Evolutionary conservation across 495 filamentous ascomycete genomes (phyloP).

Genomic region (Trichoderma reesei): DNA sequence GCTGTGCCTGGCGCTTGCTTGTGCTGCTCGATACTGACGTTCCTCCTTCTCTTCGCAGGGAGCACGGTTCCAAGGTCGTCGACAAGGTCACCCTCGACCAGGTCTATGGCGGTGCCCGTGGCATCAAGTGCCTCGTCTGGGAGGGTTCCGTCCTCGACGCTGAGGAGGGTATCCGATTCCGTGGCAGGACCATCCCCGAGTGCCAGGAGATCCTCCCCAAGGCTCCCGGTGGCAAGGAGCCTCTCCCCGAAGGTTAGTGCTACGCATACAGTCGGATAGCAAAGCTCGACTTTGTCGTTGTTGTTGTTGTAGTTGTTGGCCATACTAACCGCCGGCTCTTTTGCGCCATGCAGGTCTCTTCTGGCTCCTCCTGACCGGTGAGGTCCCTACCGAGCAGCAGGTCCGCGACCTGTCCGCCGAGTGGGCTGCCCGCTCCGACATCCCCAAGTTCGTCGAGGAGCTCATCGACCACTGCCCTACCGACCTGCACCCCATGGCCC

Average conservation of each 20-base stretch:
- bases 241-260: slow-evolving; percentile 75
- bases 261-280: neutral
- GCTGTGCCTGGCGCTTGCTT: slow-evolving; percentile 14
- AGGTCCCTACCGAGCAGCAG: slow-evolving; percentile 94
- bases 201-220: slow-evolving; percentile 96
- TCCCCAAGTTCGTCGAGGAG: slow-evolving; percentile 96
- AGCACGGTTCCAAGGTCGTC: slow-evolving; percentile 86
- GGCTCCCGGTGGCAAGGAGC: slow-evolving; percentile 90
- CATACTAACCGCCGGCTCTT: neutral
- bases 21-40: slow-evolving; percentile 1
- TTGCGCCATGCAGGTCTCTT: slow-evolving; percentile 64
- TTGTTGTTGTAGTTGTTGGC: neutral
- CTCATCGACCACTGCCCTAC: slow-evolving; percentile 98
- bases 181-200: slow-evolving; percentile 96
- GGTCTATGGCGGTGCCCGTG: slow-evolving; percentile 97
- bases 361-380: slow-evolving; percentile 97
- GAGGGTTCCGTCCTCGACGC: slow-evolving; percentile 97
- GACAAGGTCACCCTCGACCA: slow-evolving; percentile 98
- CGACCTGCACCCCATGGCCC: slow-evolving; percentile 98
- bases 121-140: slow-evolving; percentile 97
- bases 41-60: slow-evolving; percentile 41
- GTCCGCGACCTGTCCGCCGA: slow-evolving; percentile 94
- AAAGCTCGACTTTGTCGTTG: too few species aligned
- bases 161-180: slow-evolving; percentile 98
- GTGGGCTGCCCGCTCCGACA: slow-evolving; percentile 92